phyloP scores from a whole-genome alignment of 306 rosid species.

The Comarum palustre region DNA sequence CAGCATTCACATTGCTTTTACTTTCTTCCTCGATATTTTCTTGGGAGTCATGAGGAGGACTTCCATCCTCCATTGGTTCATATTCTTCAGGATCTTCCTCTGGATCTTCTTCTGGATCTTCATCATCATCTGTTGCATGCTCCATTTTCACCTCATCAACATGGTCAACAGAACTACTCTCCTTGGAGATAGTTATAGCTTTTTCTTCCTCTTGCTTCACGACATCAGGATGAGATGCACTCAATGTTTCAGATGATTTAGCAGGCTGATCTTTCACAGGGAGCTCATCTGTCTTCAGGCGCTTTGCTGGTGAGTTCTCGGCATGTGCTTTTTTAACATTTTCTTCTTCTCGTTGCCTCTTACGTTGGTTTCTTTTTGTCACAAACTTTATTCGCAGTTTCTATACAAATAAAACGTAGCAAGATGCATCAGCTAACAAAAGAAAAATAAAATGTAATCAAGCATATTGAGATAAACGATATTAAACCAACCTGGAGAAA shows the following conservation, averaged over 20 bases:
- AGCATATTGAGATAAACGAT: constrained; percentile 7
- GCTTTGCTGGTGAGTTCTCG: constrained; percentile 45
- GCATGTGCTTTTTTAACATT: constrained; percentile 41
- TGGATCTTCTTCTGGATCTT: constrained; percentile 54
- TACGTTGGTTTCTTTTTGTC: constrained; percentile 61
- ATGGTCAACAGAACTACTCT: constrained; percentile 35
- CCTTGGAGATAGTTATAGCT: constrained; percentile 27
- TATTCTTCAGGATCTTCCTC: constrained; percentile 89
- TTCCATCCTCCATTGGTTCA: constrained; percentile 62
- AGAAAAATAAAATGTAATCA: constrained; percentile 20
- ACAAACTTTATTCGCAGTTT: constrained; percentile 72
- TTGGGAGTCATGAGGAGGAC: constrained; percentile 42
- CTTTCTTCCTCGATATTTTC: constrained; percentile 38
- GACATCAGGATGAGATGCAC: constrained; percentile 36
- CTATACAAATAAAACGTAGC: constrained; percentile 33
- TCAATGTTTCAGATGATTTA: constrained; percentile 37
- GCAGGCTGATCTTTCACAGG: constrained; percentile 45
- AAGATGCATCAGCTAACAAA: constrained; percentile 4
- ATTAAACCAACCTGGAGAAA: constrained; percentile 77
- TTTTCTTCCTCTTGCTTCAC: constrained; percentile 32
- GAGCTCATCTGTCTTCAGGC: constrained; percentile 49
- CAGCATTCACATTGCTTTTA: constrained; percentile 27
- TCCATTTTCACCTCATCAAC: constrained; percentile 59
- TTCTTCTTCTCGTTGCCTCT: constrained; percentile 82
- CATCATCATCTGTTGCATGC: constrained; percentile 64